Percentiles rank a stretch among this genome's conserved stretches.
phyloP scores from a whole-genome alignment of 176 grass and related monocot species.

The Dactylis glomerata region DNA sequence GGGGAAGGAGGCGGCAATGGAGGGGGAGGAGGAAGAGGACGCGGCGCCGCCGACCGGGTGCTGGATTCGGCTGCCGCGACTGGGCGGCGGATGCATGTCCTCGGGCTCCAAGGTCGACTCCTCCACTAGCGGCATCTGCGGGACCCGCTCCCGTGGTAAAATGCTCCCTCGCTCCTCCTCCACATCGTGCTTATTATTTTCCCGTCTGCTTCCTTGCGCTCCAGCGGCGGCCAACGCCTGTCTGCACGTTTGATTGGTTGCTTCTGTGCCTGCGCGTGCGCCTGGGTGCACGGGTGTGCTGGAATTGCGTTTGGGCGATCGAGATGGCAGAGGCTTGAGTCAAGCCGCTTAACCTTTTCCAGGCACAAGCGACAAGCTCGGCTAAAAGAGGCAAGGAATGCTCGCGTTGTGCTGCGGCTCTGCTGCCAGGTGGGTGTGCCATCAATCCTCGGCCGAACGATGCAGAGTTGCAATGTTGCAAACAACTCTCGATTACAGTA shows the following conservation, averaged over 20 bases:
- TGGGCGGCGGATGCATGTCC: slow-evolving; percentile 64
- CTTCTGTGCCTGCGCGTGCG: neutral
- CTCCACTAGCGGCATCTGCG: slow-evolving; percentile 55
- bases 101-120: slow-evolving; percentile 86
- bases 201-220: neutral
- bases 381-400: too few species aligned
- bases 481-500: too few species aligned
- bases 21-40: slow-evolving; percentile 36
- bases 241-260: neutral
- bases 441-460: too few species aligned
- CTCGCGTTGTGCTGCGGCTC: too few species aligned
- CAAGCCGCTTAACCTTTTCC: too few species aligned
- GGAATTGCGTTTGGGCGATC: neutral
- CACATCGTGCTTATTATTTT: neutral
- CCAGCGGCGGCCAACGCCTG: neutral
- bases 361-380: too few species aligned
- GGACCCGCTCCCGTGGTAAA: slow-evolving; percentile 46
- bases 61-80: slow-evolving; percentile 80
- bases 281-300: neutral
- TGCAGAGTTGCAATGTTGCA: too few species aligned
- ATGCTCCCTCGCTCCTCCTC: slow-evolving; percentile 11
- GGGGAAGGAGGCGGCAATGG: slow-evolving; percentile 20
- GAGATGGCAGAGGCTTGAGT: slow-evolving; percentile 5
- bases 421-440: too few species aligned
- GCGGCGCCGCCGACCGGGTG: slow-evolving; percentile 51